A percentile compares a stretch with the other conserved stretches of the same genome.
Conservation (phyloP, 192 early-diverging fungal genomes). For the Umbelopsis ramanniana region DNA sequence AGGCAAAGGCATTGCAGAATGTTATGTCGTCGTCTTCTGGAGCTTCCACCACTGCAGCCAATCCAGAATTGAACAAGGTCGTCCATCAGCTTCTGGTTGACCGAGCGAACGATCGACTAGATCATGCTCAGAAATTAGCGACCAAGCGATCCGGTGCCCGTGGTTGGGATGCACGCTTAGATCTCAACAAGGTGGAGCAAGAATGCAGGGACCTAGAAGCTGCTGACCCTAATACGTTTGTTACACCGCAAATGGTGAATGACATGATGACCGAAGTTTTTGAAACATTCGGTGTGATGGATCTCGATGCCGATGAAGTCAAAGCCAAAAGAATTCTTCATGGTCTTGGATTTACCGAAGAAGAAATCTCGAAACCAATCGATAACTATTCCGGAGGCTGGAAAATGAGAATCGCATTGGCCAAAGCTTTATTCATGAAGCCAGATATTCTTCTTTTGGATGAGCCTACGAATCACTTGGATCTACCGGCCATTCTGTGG, state of each 20-base stretch:
- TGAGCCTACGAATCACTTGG: slow-evolving; percentile 92
- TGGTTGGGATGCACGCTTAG: slow-evolving; percentile 62
- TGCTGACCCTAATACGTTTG: slow-evolving; percentile 39
- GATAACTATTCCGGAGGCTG: slow-evolving; percentile 83
- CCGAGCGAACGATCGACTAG: slow-evolving; percentile 45
- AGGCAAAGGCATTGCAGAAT: slow-evolving; percentile 31
- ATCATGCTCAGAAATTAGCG: slow-evolving; percentile 60
- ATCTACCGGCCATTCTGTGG: slow-evolving; percentile 92
- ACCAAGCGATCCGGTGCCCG: slow-evolving; percentile 69
- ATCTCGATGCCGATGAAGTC: slow-evolving; percentile 65
- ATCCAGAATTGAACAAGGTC: slow-evolving; percentile 30
- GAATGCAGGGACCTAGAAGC: slow-evolving; percentile 41
- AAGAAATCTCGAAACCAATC: slow-evolving; percentile 67
- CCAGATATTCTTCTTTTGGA: slow-evolving; percentile 84
- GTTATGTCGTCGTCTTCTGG: background rate
- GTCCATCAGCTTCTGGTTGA: slow-evolving; percentile 50
- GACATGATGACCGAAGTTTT: slow-evolving; percentile 63
- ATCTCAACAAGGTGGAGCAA: slow-evolving; percentile 49
- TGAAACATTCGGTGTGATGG: slow-evolving; percentile 62
- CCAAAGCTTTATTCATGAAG: slow-evolving; percentile 80
- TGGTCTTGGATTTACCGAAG: slow-evolving; percentile 74
- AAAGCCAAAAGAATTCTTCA: slow-evolving; percentile 72
- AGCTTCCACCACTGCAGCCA: background rate
- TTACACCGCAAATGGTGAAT: slow-evolving; percentile 48
- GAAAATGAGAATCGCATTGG: slow-evolving; percentile 87